These are phyloP conservation scores for Podospora anserina DNA, from an alignment of 495 filamentous ascomycete species.

Conservation along the genomic window DNA sequence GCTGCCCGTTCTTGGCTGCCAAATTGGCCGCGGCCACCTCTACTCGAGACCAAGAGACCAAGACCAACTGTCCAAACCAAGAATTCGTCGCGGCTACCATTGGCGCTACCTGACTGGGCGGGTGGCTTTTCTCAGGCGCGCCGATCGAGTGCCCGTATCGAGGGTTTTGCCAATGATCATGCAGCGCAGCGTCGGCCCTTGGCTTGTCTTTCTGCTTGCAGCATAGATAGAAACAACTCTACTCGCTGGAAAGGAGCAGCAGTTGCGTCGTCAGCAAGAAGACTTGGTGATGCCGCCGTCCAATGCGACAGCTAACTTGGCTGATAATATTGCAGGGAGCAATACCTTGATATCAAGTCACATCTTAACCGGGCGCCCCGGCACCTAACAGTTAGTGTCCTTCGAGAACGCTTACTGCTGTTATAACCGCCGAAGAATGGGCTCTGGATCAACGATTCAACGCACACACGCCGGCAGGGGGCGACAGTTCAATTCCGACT, in stretches of 20 bases:
- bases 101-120: conserved; percentile 1
- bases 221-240: not conserved
- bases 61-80: not conserved
- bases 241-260: too few relatives aligned
- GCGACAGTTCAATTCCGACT: not conserved
- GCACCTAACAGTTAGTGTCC: not conserved
- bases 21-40: not conserved
- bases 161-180: not conserved
- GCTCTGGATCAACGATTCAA: not conserved
- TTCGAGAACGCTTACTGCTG: not conserved
- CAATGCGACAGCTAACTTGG: not conserved
- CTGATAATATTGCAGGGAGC: not conserved
- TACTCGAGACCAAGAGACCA: not conserved
- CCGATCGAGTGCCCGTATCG: conserved; percentile 5
- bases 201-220: not conserved
- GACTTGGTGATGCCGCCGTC: conserved; percentile 1
- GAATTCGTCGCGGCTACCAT: not conserved
- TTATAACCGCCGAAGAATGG: not conserved
- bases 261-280: not conserved
- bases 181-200: not conserved
- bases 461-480: not conserved
- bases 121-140: not conserved
- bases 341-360: too few relatives aligned
- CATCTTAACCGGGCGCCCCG: too few relatives aligned
- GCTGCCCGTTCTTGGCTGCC: not conserved